Evolutionary conservation across 2,329 filamentous ascomycete species (phyloP).

Genomic region (Aspergillus ibericus): DNA sequence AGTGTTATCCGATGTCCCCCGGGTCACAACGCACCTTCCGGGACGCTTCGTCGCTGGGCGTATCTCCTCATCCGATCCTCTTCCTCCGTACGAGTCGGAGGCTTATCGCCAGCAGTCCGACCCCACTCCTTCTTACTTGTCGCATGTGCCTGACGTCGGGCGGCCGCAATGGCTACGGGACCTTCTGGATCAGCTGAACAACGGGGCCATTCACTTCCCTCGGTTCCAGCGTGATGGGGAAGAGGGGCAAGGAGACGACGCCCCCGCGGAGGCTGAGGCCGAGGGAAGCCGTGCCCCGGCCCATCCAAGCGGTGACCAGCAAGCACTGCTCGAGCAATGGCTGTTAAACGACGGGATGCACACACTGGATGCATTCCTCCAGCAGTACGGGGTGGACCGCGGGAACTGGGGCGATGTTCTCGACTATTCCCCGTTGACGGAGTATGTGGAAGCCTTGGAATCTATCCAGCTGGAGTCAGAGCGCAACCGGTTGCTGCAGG

Average conservation of each 20-base stretch:
- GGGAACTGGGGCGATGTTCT: conserved; percentile 43
- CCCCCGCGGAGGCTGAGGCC: conserved; percentile 8
- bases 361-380: conserved; percentile 36
- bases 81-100: conserved; percentile 64
- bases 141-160: conserved; percentile 31
- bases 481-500: conserved; percentile 30
- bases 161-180: conserved; percentile 40
- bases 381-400: conserved; percentile 42
- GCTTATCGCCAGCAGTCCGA: conserved; percentile 37
- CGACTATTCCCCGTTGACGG: conserved; percentile 35
- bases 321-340: conserved; percentile 34
- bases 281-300: conserved; percentile 18
- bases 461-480: conserved; percentile 26
- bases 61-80: conserved; percentile 76
- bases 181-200: conserved; percentile 37
- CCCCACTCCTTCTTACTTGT: conserved; percentile 33
- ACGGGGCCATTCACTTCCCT: conserved; percentile 30
- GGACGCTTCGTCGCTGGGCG: conserved; percentile 61
- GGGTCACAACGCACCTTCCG: conserved; percentile 70
- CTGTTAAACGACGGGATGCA: conserved; percentile 35
- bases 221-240: conserved; percentile 21
- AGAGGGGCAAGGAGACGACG: conserved; percentile 18
- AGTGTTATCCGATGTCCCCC: conserved; percentile 72
- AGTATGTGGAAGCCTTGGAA: conserved; percentile 37
- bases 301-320: conserved; percentile 27